A percentile compares a stretch with the other conserved stretches of the same genome.
Evolutionary conservation across 805 yeast genomes (phyloP).

Genomic region (Lipomyces kockii): DNA sequence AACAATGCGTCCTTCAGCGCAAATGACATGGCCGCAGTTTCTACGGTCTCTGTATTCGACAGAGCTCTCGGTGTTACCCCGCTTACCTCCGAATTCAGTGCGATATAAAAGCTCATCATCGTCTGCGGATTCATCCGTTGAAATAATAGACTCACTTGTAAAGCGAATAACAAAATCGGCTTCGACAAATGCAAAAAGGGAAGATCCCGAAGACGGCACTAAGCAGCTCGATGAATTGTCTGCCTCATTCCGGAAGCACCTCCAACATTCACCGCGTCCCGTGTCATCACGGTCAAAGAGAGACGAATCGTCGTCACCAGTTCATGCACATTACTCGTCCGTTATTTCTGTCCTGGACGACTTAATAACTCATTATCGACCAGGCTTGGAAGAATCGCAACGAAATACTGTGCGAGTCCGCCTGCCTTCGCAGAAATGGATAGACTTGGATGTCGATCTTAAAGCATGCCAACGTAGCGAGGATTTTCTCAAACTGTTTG

Average conservation of each 20-base stretch:
- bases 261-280: slow-evolving; percentile 18
- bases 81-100: not conserved
- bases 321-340: slow-evolving; percentile 15
- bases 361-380: not conserved
- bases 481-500: slow-evolving; percentile 19
- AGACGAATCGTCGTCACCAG: slow-evolving; percentile 12
- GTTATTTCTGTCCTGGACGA: slow-evolving; percentile 13
- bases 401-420: not conserved
- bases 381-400: slow-evolving; percentile 5
- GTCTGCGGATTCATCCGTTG: not conserved
- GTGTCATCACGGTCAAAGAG: not conserved
- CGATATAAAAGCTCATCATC: slow-evolving; percentile 1
- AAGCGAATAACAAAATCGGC: not conserved
- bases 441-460: not conserved
- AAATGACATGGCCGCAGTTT: not conserved
- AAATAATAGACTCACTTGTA: not conserved
- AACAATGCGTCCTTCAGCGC: not conserved
- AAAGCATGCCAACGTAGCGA: slow-evolving; percentile 17
- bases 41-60: not conserved
- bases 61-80: not conserved
- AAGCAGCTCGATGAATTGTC: not conserved
- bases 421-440: slow-evolving; percentile 20
- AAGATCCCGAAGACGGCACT: not conserved
- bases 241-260: slow-evolving; percentile 13
- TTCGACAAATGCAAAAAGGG: not conserved